Evolutionary conservation across 1,284 basidiomycete species (phyloP), one percentile per base, ranked within the genome.

Genomic region (Ustilago vetiveriae): DNA sequence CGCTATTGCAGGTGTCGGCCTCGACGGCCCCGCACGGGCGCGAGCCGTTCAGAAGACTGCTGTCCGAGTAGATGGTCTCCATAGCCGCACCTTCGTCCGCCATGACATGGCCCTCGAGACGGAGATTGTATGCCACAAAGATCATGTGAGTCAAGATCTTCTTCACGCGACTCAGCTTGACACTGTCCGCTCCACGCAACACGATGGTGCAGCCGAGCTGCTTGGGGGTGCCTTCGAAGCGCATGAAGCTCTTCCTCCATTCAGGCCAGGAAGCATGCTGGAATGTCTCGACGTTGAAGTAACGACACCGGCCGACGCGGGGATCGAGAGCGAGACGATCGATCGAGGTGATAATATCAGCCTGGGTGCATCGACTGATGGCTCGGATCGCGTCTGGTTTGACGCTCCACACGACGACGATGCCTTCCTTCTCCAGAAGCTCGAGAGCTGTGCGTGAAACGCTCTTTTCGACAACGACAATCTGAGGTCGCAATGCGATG

Each of bases 161-260:
- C 85, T 99, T 99, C 80, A 98, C 87, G 37, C 90, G 89, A 47
- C 87, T 87, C 51, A 99, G 85, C 1, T 88, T 90, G 33, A 88
- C 88, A 55, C 90, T 85, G 77, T 93, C 88, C 10, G 88, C 94
- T n/a, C 96, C 96, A 38, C 96, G 87, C 23, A 99, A 83, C 24
- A 98, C 86, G 69, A 99, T 90, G 0, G 94, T 98, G 72, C 94
- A 96, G 0, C 94, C 94, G 85, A 93, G 90, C 71, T 95, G 92
- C 48, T 88, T 88, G 76, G 88, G 90, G 76, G 93, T 95, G 0
- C 95, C 96, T 40, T 76, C 75, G 78, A 99, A 97, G 2, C 95
- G 89, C 92, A 98, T 94, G 79, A 94, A 91, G 1, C 94, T 93
- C 85, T 98, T 98, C 52, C 95, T 86, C 35, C 88, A 87, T 14